Evolutionary conservation across 306 rosid genomes (phyloP).

Genomic region (Rosa persica): DNA sequence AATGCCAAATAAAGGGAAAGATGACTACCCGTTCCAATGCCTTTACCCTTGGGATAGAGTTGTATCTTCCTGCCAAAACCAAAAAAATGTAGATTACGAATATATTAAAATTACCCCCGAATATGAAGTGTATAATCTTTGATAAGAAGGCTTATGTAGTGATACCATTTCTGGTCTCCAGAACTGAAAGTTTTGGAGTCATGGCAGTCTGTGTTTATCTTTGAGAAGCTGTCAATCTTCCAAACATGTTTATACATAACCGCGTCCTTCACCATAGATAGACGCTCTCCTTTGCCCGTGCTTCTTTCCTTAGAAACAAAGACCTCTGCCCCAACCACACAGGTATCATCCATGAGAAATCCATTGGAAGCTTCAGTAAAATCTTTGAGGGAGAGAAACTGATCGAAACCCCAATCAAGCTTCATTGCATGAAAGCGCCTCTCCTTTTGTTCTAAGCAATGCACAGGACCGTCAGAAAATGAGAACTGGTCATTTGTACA

Average conservation of each 20-base stretch:
- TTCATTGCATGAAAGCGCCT: constrained; percentile 53
- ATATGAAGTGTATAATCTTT: background rate
- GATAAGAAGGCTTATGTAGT: background rate
- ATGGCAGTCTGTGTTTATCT: constrained; percentile 27
- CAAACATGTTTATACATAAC: constrained; percentile 37
- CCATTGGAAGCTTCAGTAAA: constrained; percentile 50
- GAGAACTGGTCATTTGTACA: background rate
- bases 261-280: constrained; percentile 51
- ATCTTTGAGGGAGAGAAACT: constrained; percentile 43
- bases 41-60: constrained; percentile 58
- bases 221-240: constrained; percentile 46
- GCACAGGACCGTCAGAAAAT: background rate
- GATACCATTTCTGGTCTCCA: constrained; percentile 55
- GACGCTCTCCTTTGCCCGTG: constrained; percentile 48
- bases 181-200: constrained; percentile 45
- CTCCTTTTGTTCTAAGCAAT: constrained; percentile 48
- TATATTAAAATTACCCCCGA: background rate
- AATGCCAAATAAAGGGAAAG: constrained; percentile 42
- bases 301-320: constrained; percentile 54
- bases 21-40: constrained; percentile 37
- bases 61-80: constrained; percentile 51
- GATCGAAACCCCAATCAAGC: constrained; percentile 56
- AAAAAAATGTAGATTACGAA: background rate
- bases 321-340: constrained; percentile 70
- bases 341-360: constrained; percentile 50